phyloP scores from a whole-genome alignment of 1,139 yeast species.

The Pneumocystis wakefieldiae region DNA sequence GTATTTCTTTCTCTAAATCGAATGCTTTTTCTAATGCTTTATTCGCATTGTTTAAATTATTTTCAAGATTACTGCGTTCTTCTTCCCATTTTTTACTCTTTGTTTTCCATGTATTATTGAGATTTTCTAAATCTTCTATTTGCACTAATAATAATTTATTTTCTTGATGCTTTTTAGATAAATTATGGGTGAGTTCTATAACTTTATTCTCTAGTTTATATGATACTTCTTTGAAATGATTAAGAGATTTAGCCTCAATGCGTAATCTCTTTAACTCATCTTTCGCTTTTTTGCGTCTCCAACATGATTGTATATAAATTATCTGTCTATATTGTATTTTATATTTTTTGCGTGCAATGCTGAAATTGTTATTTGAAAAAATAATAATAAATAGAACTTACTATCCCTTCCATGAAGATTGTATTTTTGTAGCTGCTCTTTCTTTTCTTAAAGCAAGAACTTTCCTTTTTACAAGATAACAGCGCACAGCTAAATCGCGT shows the following conservation, averaged over 20 bases:
- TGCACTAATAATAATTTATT: constrained; percentile 57
- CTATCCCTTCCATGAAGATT: constrained; percentile 34
- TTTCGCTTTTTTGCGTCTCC: constrained; percentile 64
- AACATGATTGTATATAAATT: constrained; percentile 57
- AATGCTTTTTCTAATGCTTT: constrained; percentile 34
- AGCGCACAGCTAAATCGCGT: constrained; percentile 36
- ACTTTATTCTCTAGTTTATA: constrained; percentile 91
- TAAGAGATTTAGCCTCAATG: constrained; percentile 79
- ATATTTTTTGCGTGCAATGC: constrained; percentile 33
- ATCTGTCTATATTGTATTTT: constrained; percentile 36
- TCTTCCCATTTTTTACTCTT: constrained; percentile 21
- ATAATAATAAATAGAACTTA: constrained; percentile 25
- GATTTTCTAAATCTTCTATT: constrained; percentile 35
- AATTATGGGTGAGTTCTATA: constrained; percentile 75
- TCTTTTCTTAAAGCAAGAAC: constrained; percentile 36
- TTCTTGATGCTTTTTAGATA: constrained; percentile 64
- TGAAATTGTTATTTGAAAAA: constrained; percentile 3
- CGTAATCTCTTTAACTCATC: constrained; percentile 48
- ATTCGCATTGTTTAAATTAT: constrained; percentile 23
- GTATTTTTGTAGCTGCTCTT: constrained; percentile 55
- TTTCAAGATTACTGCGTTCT: constrained; percentile 19
- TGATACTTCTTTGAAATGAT: constrained; percentile 78
- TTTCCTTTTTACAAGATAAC: constrained; percentile 41
- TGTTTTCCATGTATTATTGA: constrained; percentile 24
- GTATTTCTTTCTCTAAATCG: constrained; percentile 5